These are phyloP conservation scores for Coemansia sp. DNA, from an alignment of 192 early-diverging fungal species.

Conservation along the genomic window DNA sequence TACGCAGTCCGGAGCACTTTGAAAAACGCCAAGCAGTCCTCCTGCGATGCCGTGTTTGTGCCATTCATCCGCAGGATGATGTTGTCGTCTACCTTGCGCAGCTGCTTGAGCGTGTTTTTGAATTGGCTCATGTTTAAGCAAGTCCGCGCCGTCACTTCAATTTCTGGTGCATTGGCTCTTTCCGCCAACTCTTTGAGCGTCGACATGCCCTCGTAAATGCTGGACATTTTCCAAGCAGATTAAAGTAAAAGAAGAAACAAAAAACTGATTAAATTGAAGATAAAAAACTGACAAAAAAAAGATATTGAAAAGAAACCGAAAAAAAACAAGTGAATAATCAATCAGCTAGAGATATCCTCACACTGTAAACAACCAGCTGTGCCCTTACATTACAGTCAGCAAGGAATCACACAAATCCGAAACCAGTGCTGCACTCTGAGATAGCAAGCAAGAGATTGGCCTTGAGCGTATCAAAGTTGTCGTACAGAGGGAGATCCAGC, in stretches of 20 bases:
- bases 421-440: constrained; percentile 88
- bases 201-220: constrained; percentile 5
- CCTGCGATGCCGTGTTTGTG: constrained; percentile 62
- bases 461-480: constrained; percentile 84
- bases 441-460: constrained; percentile 81
- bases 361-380: too few species aligned
- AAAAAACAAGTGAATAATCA: not conserved
- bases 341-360: not conserved
- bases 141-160: constrained; percentile 42
- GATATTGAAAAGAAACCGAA: not conserved
- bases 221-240: not conserved
- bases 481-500: constrained; percentile 91
- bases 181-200: constrained; percentile 33
- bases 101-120: constrained; percentile 63
- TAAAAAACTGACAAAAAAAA: not conserved
- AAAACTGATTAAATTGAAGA: not conserved
- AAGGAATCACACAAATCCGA: constrained; percentile 69
- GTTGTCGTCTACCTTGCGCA: constrained; percentile 76
- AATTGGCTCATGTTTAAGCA: constrained; percentile 58
- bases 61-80: constrained; percentile 73
- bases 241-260: not conserved
- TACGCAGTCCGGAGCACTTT: constrained; percentile 64
- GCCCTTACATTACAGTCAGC: constrained; percentile 3
- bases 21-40: constrained; percentile 63
- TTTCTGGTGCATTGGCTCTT: constrained; percentile 9